Conservation (phyloP, 352 stramenopile genomes). For the Pythium scleroteichum region DNA sequence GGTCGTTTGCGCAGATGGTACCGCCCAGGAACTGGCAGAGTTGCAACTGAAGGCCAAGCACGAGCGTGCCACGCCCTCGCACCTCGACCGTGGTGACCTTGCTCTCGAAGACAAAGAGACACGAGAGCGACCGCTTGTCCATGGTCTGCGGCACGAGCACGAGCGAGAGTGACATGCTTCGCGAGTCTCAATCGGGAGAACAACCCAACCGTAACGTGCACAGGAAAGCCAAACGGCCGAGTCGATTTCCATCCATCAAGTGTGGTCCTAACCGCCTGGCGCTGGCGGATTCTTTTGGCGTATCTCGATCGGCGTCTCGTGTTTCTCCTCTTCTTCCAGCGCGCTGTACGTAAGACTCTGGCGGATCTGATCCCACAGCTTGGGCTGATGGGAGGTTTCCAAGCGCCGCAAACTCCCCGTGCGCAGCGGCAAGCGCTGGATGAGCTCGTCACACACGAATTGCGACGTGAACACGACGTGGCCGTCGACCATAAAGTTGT, state of each 20-base stretch:
- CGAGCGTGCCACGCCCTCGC: background rate
- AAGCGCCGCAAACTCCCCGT: background rate
- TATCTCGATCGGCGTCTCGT: background rate
- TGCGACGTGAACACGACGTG: slow-evolving; percentile 21
- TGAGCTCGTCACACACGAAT: slow-evolving; percentile 22
- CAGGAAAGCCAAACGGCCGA: too few relatives aligned
- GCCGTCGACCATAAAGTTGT: background rate
- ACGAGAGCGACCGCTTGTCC: slow-evolving; percentile 10
- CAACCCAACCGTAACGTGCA: too few relatives aligned
- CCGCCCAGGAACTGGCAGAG: background rate
- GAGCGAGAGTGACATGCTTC: slow-evolving; percentile 2
- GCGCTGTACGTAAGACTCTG: slow-evolving; percentile 15
- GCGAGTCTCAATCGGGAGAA: background rate
- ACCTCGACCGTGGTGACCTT: background rate
- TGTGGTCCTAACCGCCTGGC: background rate
- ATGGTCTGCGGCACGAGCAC: slow-evolving; percentile 6
- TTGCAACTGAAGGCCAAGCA: slow-evolving; percentile 7
- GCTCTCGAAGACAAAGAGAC: slow-evolving; percentile 17
- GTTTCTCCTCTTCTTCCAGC: slow-evolving; percentile 28
- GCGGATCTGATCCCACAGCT: slow-evolving; percentile 20
- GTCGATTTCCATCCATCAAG: background rate
- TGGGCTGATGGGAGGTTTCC: background rate
- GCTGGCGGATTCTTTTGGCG: background rate
- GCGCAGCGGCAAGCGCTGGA: slow-evolving; percentile 1
- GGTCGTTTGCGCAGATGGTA: background rate